phyloP scores from a whole-genome alignment of 2,329 filamentous ascomycete species.

The Teratosphaeria pseudoeucalypti region DNA sequence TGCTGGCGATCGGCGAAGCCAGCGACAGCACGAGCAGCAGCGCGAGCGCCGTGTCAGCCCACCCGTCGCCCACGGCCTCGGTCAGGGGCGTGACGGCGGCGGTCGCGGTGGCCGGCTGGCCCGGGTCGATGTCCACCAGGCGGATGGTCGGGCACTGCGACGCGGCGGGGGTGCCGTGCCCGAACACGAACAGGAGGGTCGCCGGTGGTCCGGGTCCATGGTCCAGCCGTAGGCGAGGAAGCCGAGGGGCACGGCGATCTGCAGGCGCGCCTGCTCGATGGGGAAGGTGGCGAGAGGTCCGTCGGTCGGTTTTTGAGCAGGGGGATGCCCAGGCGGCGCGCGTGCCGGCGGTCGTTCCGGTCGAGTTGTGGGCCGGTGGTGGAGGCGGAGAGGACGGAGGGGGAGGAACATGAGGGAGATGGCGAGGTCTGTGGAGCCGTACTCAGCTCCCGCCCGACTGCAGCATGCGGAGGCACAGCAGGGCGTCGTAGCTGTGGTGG shows the following conservation, averaged over 20 bases:
- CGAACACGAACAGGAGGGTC: constrained; percentile 19
- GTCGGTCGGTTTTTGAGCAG: constrained; percentile 13
- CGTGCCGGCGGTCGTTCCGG: constrained; percentile 47
- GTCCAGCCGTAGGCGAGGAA: constrained; percentile 33
- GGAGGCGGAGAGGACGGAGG: constrained; percentile 29
- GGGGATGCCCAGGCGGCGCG: neutral
- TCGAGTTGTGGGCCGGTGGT: constrained; percentile 46
- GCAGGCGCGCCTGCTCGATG: constrained; percentile 33
- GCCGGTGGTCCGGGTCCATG: constrained; percentile 23
- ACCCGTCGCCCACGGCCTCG: constrained; percentile 29
- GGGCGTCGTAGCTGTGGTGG: too few relatives aligned
- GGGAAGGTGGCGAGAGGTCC: constrained; percentile 30
- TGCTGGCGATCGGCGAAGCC: constrained; percentile 10
- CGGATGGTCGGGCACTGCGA: constrained; percentile 38
- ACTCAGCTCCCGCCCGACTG: constrained; percentile 7
- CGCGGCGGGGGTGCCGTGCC: constrained; percentile 29
- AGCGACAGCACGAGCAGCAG: constrained; percentile 13
- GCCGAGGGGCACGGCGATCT: constrained; percentile 31
- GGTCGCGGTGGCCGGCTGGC: constrained; percentile 30
- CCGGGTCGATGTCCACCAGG: constrained; percentile 36
- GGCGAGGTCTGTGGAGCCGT: constrained; percentile 31
- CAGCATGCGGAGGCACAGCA: too few relatives aligned
- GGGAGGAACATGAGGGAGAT: constrained; percentile 34
- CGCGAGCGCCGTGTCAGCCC: constrained; percentile 32
- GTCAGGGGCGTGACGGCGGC: constrained; percentile 31